Evolutionary conservation across 768 basidiomycete genomes (phyloP), one percentile per base, ranked within the genome.

Genomic region (Boletus patriciae): DNA sequence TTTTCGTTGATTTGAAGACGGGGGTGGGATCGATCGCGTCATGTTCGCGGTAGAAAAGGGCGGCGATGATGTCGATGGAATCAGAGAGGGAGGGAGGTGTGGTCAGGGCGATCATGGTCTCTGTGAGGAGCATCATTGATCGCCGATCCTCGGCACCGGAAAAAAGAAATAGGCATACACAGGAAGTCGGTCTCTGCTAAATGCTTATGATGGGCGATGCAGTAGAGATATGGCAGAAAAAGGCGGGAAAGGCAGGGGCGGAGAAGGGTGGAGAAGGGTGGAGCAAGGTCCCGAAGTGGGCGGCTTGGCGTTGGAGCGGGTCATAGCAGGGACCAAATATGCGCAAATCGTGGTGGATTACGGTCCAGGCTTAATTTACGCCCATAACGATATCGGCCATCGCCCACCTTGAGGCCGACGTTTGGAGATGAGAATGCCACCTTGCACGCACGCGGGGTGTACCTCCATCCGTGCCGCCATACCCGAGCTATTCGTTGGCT

Each of bases 21-120:
- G 54, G 55, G 1, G 60, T 52, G 5, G 60, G 46, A 38, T 69
- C 64, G 23, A 69, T 19, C 31, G 57, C 53, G 18, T 69, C 69
- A n/a, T 71, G 67, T 41, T 71, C 68, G 42, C 61, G 54, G 33
- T 64, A 69, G 43, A 69, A 69, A 34, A 52, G 27, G 8, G 69
- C 69, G 4, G 59, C 54, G n/a, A 53, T 41, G 25, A 69, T 27
- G 12, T 46, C 62, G 19, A 62, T n/a, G 47, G 52, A 53, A 16
- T 64, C 61, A 9, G 64, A 40, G 38, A 71, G 54, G n/a, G 49
- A 25, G 23, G 29, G 7, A 8, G 27, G 7, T 27, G 1, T 27
- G 5, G 7, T 27, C 25, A 25, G 25, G 25, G 25, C 25, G 25
- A 25, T 25, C 25, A 25, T 25, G 25, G 25, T 25, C 25, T 25